phyloP scores from a whole-genome alignment of 305 asterid species.

The Solanum hybrid region DNA sequence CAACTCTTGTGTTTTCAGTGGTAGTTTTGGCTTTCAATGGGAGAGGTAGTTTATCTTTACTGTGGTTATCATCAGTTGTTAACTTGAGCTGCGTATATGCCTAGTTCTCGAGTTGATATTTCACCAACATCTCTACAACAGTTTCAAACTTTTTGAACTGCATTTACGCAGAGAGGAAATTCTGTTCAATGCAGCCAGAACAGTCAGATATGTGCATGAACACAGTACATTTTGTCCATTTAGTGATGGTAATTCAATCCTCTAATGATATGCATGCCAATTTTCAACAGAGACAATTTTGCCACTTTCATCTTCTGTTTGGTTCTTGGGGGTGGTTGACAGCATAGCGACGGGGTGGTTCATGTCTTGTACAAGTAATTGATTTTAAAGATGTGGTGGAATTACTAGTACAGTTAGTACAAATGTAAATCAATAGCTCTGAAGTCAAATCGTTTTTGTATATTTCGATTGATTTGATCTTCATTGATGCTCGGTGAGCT shows the following conservation, averaged over 20 bases:
- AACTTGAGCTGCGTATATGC: background rate
- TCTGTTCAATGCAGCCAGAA: background rate
- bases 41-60: background rate
- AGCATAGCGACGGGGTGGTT: background rate
- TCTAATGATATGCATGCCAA: background rate
- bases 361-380: background rate
- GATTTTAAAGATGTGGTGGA: background rate
- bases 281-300: background rate
- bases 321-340: background rate
- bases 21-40: background rate
- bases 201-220: background rate
- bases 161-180: background rate
- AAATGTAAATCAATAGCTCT: constrained; percentile 5
- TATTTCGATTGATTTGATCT: background rate
- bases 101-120: background rate
- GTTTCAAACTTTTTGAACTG: background rate
- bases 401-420: background rate
- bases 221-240: background rate
- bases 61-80: background rate
- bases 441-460: background rate
- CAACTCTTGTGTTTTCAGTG: background rate
- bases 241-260: background rate
- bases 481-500: background rate
- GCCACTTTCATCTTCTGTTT: background rate
- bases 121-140: background rate